A percentile compares a stretch with the other conserved stretches of the same genome.
These are phyloP conservation scores for Rhodotorula glutinis DNA, from an alignment of 1,284 basidiomycete genomes.

Conservation along the genomic window DNA sequence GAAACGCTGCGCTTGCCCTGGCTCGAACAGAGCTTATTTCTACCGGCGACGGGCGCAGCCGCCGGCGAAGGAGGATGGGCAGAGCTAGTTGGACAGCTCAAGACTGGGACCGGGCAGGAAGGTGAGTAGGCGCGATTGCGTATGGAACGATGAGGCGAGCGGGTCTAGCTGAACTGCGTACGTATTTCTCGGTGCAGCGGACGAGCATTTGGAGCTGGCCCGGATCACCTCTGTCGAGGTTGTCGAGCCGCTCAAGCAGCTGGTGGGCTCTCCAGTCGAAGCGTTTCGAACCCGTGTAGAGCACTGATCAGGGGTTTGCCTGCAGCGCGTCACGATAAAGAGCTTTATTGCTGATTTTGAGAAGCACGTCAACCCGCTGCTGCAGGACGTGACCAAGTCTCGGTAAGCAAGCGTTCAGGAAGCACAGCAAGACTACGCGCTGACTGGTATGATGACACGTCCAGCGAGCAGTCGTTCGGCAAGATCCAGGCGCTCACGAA, in stretches of 20 bases:
- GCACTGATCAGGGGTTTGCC: too few species aligned
- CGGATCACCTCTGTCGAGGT: conserved; percentile 5
- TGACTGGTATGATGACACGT: neutral
- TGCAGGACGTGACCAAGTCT: conserved; percentile 19
- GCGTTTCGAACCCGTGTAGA: neutral
- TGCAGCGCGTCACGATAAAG: conserved; percentile 25
- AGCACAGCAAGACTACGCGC: neutral
- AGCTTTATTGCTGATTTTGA: conserved; percentile 24
- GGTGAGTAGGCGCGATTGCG: neutral
- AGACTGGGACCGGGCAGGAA: neutral
- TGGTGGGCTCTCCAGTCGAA: conserved; percentile 21
- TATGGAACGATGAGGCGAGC: neutral
- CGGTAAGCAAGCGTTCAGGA: conserved; percentile 1
- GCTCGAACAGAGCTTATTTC: conserved; percentile 4
- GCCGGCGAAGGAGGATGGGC: neutral
- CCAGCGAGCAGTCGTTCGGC: conserved; percentile 14
- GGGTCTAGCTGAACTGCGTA: neutral
- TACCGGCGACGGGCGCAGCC: neutral
- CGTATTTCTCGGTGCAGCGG: conserved; percentile 2
- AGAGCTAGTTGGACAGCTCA: conserved; percentile 3
- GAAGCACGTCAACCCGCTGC: conserved; percentile 20
- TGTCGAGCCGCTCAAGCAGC: conserved; percentile 24
- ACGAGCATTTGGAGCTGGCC: conserved; percentile 15
- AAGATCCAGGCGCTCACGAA: conserved; percentile 8
- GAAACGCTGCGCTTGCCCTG: conserved; percentile 1